Evolutionary conservation across 1,139 yeast genomes (phyloP), one percentile per base, ranked within the genome.

Genomic region (Suhomyces chickasaworum): DNA sequence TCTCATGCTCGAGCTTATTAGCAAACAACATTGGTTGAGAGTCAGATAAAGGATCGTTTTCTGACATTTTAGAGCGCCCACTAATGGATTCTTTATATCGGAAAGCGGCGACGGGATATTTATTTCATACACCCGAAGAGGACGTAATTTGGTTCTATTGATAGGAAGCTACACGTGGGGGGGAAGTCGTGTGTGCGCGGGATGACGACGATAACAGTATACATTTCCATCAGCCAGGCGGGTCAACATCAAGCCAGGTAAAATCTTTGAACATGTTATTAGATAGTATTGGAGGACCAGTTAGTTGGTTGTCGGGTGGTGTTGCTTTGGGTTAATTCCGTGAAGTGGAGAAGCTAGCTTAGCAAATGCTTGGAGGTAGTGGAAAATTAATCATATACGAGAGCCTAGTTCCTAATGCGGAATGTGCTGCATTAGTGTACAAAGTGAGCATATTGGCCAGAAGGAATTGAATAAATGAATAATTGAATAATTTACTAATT

Each of bases 1-100:
- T 81, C 66, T 91, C 97, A 56, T 81, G 83, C 46, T 85, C 85
- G 50, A 93, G 75, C 61, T 88, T 89, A 47, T 81, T 88, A 43
- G 96, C 96, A 63, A 91, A 93, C 52, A 91, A 71, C 98, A 93
- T 90, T 44, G 46, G 49, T 30, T 42, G 46, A 27, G 46, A 21
- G 39, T 45, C 45, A n/a, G 45, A 33, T 25, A 21, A 21, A 12
- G 40, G 37, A 13, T 29, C 22, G 20, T 40, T 16, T 15, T 41
- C 43, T n/a, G 44, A 41, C 44, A 41, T 41, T 6, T n/a, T 25
- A 27, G 23, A 29, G 30, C 34, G 20, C 25, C 27, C 27, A 18
- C 18, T 21, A n/a, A 9, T 25, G 33, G 40, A 15, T 37, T 37
- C 37, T 39, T 39, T 39, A 39, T 39, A 39, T 16, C 23, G 36